These are phyloP conservation scores for Lepiota brunneoincarnata DNA, from an alignment of 768 basidiomycete genomes.

Conservation along the genomic window DNA sequence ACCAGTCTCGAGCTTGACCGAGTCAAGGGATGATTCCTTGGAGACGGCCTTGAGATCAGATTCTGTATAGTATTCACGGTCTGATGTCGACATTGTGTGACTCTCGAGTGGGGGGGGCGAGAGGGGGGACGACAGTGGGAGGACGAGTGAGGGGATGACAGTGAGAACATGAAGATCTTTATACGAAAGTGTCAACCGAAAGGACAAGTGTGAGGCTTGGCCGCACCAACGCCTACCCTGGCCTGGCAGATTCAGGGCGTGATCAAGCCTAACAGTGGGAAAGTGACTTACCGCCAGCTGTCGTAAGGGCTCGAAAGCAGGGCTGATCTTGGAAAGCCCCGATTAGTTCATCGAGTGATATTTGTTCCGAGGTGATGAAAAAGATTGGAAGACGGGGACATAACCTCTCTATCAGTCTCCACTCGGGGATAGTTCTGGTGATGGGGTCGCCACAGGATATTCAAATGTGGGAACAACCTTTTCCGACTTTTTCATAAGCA, in stretches of 20 bases:
- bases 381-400: too few species aligned
- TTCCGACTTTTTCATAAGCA: too few species aligned
- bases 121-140: neutral
- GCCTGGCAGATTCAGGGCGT: neutral
- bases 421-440: too few species aligned
- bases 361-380: neutral
- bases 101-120: neutral
- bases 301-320: neutral
- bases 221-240: constrained; percentile 5
- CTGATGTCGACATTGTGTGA: constrained; percentile 4
- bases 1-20: constrained; percentile 1
- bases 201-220: neutral
- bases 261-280: neutral
- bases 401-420: too few species aligned
- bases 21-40: constrained; percentile 10
- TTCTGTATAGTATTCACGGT: constrained; percentile 1
- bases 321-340: too few species aligned
- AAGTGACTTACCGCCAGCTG: neutral
- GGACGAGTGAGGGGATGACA: neutral
- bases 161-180: constrained; percentile 4
- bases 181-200: neutral
- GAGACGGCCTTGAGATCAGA: neutral
- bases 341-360: too few species aligned
- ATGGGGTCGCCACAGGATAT: too few species aligned
- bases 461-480: too few species aligned